Evolutionary conservation across 2,329 filamentous ascomycete species (phyloP), one percentile per base, ranked within the genome.

Genomic region (Gaeumannomyces sp.): DNA sequence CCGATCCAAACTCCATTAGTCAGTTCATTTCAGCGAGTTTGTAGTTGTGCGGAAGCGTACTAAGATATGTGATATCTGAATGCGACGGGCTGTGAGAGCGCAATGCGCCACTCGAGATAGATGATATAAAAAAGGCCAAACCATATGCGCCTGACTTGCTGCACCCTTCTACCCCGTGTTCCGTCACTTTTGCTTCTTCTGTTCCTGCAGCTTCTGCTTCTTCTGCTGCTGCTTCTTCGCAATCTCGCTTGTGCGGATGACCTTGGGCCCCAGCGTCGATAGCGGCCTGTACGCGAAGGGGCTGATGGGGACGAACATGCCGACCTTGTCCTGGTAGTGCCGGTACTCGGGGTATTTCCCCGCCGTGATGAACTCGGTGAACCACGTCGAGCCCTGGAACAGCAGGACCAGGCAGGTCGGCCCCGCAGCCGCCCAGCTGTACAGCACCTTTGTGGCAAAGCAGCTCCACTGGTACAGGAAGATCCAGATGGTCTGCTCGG

Each of bases 401-500:
- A 99, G 82, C 61, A 90, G 74, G 28, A 97, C 76, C 70, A 97
- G 89, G 60, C 81, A 80, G 5, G 89, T 72, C 0, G 89, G 83
- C 11, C 94, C 95, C 13, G 85, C 74, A 62, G 85, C 86, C 1
- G 90, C 88, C 92, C 93, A 99, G 76, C 90, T 94, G 74, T 89
- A 88, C 58, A 89, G 80, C 1, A 82, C 86, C 64, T 87, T 84
- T 38, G 89, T 91, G 64, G 88, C 84, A 73, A 86, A 89, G 76
- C 90, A 94, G 69, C 85, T 87, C 95, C 94, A 99, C 72, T 92
- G 85, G 76, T 98, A 98, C 63, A 98, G 77, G 11, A 87, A 79
- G 64, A 96, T 82, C 95, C 95, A 99, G 71, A 98, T 87, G 35
- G 87, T 81, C 78, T 98, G 95, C 77, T 99, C 95, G 6, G 91